phyloP scores from a whole-genome alignment of 208 protist species.

The Crithidia bombi region DNA sequence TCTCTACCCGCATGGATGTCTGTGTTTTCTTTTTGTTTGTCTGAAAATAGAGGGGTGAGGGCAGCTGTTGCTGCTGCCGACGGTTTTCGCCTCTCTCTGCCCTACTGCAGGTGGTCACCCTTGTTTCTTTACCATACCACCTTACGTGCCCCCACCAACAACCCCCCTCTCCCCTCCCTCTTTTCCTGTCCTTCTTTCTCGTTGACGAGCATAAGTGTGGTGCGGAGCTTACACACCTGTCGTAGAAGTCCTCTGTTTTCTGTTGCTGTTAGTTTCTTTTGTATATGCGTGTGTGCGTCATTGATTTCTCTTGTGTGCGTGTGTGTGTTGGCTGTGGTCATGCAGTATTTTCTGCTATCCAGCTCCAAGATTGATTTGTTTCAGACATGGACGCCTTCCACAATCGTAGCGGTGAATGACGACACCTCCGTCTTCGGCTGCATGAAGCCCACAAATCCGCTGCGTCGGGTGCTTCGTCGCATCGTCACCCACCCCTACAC shows the following conservation, averaged over 20 bases:
- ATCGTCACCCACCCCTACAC: slow-evolving; percentile 5
- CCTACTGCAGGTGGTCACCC: no score
- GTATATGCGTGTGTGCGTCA: not conserved
- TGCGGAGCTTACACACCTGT: not conserved
- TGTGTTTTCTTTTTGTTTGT: no score
- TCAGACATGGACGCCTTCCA: slow-evolving; percentile 22
- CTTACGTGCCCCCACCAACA: no score
- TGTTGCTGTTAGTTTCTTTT: slow-evolving; percentile 19
- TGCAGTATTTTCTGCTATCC: slow-evolving; percentile 30
- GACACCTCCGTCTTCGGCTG: slow-evolving; percentile 12
- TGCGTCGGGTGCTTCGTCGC: slow-evolving; percentile 19
- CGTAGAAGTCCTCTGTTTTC: not conserved
- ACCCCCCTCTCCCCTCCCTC: not conserved
- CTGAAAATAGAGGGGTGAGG: no score
- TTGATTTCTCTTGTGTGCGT: not conserved
- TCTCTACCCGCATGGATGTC: no score
- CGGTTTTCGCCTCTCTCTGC: no score
- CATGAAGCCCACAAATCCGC: not conserved
- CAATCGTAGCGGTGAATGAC: not conserved
- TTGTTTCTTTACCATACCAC: no score
- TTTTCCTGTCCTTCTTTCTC: not conserved
- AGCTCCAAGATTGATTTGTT: slow-evolving; percentile 8
- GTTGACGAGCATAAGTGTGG: not conserved
- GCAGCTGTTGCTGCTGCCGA: no score
- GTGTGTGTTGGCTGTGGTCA: not conserved